Evolutionary conservation across 805 yeast genomes (phyloP), one percentile per base, ranked within the genome.

Genomic region (Kodamaea jinghongensis): DNA sequence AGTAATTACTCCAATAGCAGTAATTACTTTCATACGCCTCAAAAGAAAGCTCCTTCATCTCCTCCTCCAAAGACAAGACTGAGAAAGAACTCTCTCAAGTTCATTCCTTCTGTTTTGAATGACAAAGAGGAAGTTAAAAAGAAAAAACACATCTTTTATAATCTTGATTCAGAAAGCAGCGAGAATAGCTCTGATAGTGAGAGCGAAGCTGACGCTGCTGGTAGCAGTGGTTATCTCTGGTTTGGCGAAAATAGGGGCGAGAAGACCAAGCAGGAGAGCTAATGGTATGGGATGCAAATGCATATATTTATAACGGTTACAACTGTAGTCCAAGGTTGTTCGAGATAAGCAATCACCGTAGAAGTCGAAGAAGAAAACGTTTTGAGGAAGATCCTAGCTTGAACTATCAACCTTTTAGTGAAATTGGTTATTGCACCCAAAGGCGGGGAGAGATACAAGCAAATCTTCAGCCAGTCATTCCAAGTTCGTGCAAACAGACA

Each of bases 191-290:
- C 45, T 3, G 48, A 45, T 2, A 13, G 27, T 9, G 39, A 40
- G 10, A 34, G 44, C 9, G 52, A 47, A 14, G 51, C 45, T 15
- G 53, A 50, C 14, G 38, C 31, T 34, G 47, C 12, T 13, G 45
- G 50, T 32, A 44, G 42, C 28, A 46, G 39, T 10, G 43, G 44
- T 30, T 59, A 58, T 47, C 49, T 58, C 43, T 67, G 73, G 71
- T 63, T 67, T 52, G 71, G 72, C 8, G 62, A 60, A 47, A 66
- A 65, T 44, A 52, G 55, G 47, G 45, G 44, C 34, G 22, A 6
- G 31, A 27, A 13, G 23, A 20, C 5, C 7, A 20, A 20, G 23
- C 23, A 20, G 23, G 23, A 20, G 23, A 20, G 23, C 23, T 20
- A 20, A 20, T 20, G 23, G 23, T 6, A 20, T 20, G 23, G 23